Percentiles rank a stretch among this genome's conserved stretches.
phyloP scores from a whole-genome alignment of 2,329 filamentous ascomycete genomes.

The Diaporthe sp. region DNA sequence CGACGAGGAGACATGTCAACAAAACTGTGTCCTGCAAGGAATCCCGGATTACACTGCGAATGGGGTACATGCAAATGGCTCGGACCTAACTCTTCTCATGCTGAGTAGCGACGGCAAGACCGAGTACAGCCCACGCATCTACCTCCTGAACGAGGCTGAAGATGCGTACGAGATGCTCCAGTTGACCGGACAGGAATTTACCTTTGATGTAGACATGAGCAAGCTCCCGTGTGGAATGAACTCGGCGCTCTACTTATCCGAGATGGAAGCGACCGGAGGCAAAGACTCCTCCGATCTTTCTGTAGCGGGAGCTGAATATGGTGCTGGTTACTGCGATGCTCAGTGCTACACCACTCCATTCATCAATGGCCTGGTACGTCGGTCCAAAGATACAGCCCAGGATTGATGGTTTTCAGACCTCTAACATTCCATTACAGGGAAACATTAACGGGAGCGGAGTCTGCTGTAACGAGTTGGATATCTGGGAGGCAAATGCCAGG shows the following conservation, averaged over 20 bases:
- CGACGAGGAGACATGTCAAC: conserved; percentile 62
- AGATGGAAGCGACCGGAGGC: conserved; percentile 74
- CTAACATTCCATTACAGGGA: conserved; percentile 51
- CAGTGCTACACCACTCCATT: conserved; percentile 64
- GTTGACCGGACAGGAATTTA: conserved; percentile 72
- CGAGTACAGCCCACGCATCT: conserved; percentile 61
- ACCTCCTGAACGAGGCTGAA: conserved; percentile 66
- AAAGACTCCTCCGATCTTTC: conserved; percentile 61
- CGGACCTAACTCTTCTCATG: conserved; percentile 49
- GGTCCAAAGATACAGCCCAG: conserved; percentile 50
- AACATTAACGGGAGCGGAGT: conserved; percentile 71
- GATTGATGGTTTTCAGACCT: conserved; percentile 40
- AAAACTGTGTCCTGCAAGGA: conserved; percentile 68
- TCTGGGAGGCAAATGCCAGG: conserved; percentile 74
- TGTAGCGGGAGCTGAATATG: conserved; percentile 70
- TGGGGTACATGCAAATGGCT: conserved; percentile 51
- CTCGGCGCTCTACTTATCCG: conserved; percentile 73
- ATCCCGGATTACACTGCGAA: conserved; percentile 59
- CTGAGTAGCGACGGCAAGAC: conserved; percentile 44
- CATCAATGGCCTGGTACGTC: conserved; percentile 59
- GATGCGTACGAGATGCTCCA: conserved; percentile 70
- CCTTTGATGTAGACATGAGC: conserved; percentile 75
- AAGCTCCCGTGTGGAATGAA: conserved; percentile 76
- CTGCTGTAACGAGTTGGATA: conserved; percentile 78
- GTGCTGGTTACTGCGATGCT: conserved; percentile 72